Evolutionary conservation across 192 early-diverging fungal genomes (phyloP).

Genomic region (Backusella circina): DNA sequence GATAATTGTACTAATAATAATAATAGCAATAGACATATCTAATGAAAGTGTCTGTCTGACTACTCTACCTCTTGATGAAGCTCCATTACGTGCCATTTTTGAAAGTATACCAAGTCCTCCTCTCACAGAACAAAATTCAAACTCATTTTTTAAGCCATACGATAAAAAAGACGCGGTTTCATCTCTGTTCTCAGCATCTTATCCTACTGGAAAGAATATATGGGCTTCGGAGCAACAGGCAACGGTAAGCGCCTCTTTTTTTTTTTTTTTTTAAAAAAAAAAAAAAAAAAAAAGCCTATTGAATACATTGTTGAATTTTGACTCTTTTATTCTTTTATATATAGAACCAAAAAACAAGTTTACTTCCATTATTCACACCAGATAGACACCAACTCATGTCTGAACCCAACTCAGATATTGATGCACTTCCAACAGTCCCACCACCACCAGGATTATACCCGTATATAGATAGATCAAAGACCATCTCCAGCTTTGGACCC

Average conservation of each 20-base stretch:
- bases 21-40: not conserved
- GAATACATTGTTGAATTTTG: not conserved
- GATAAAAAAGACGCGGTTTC: not conserved
- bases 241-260: no score
- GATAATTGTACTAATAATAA: no score
- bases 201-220: slow-evolving; percentile 3
- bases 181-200: not conserved
- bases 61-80: not conserved
- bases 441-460: not conserved
- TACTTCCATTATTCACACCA: not conserved
- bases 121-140: not conserved
- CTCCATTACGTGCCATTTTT: not conserved
- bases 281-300: not conserved
- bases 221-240: not conserved
- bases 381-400: no score
- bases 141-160: not conserved
- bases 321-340: not conserved
- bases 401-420: not conserved
- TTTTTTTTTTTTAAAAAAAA: not conserved
- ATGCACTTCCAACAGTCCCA: not conserved
- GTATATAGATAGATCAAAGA: not conserved
- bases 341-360: not conserved
- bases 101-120: slow-evolving; percentile 3
- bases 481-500: no score
- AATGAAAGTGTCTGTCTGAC: not conserved